Percentiles rank a stretch among this genome's conserved stretches.
Conservation (phyloP, 2,329 filamentous ascomycete genomes). For the Aureobasidium sp. region DNA sequence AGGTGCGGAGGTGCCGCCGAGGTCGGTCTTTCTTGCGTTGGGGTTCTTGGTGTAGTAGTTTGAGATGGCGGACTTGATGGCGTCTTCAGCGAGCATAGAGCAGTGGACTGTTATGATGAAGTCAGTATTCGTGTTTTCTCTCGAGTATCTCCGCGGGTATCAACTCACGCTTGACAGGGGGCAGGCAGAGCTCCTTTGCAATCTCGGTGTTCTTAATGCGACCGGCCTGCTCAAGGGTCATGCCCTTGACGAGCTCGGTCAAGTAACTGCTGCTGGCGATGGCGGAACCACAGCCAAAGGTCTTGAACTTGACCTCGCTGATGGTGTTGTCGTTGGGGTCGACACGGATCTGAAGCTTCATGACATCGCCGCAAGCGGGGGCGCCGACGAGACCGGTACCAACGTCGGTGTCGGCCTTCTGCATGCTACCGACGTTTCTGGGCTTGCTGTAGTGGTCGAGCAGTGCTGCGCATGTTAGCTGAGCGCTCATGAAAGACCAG, state of each 20-base stretch:
- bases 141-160: not conserved
- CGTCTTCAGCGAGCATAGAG: constrained; percentile 86
- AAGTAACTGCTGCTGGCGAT: constrained; percentile 93
- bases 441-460: constrained; percentile 78
- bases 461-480: constrained; percentile 40
- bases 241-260: constrained; percentile 88
- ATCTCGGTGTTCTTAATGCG: constrained; percentile 97
- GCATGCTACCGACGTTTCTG: constrained; percentile 70
- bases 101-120: constrained; percentile 59
- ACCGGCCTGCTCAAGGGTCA: constrained; percentile 89
- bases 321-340: constrained; percentile 83
- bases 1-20: constrained; percentile 64
- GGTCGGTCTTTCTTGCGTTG: constrained; percentile 61
- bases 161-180: constrained; percentile 73
- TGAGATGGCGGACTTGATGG: constrained; percentile 83
- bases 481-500: constrained; percentile 12
- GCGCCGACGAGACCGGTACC: constrained; percentile 86
- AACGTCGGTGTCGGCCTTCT: constrained; percentile 72
- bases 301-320: constrained; percentile 95
- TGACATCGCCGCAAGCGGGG: constrained; percentile 86
- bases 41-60: constrained; percentile 92
- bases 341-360: constrained; percentile 90
- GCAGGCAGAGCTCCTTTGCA: constrained; percentile 86
- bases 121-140: constrained; percentile 3
- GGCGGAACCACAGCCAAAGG: constrained; percentile 87